Evolutionary conservation across 1,284 basidiomycete species (phyloP).

Genomic region (Heliocybe sulcata): DNA sequence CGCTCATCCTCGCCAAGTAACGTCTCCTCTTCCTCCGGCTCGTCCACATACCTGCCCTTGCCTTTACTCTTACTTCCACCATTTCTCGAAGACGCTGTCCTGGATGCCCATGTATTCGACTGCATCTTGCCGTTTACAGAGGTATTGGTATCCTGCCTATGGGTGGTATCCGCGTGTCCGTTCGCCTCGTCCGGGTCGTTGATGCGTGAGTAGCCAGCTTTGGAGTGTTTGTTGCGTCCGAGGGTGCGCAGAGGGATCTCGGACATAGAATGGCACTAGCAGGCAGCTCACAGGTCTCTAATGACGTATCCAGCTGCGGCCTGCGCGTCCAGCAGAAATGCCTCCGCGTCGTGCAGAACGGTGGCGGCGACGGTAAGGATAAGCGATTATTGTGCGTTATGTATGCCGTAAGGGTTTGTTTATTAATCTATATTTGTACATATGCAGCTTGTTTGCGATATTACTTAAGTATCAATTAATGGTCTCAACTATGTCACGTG

Average conservation of each 20-base stretch:
- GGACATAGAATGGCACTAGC: slow-evolving; percentile 36
- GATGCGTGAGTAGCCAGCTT: slow-evolving; percentile 40
- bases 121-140: neutral
- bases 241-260: slow-evolving; percentile 64
- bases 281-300: no score
- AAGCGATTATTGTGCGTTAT: neutral
- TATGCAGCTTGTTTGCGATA: no score
- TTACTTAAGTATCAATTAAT: no score
- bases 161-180: slow-evolving; percentile 13
- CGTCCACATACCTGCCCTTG: slow-evolving; percentile 48
- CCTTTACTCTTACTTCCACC: slow-evolving; percentile 30
- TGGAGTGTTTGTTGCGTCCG: slow-evolving; percentile 38
- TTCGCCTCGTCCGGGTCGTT: slow-evolving; percentile 26
- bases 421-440: no score
- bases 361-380: no score
- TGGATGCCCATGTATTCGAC: slow-evolving; percentile 6
- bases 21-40: slow-evolving; percentile 50
- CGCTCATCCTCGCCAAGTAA: slow-evolving; percentile 35
- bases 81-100: slow-evolving; percentile 27
- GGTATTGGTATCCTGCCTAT: slow-evolving; percentile 4
- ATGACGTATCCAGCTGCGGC: no score
- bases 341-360: no score
- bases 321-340: no score
- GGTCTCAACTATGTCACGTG: no score
- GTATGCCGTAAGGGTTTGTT: no score